These are phyloP conservation scores for Cyberlindnera mississippiensis DNA, from an alignment of 805 yeast species.

Conservation along the genomic window DNA sequence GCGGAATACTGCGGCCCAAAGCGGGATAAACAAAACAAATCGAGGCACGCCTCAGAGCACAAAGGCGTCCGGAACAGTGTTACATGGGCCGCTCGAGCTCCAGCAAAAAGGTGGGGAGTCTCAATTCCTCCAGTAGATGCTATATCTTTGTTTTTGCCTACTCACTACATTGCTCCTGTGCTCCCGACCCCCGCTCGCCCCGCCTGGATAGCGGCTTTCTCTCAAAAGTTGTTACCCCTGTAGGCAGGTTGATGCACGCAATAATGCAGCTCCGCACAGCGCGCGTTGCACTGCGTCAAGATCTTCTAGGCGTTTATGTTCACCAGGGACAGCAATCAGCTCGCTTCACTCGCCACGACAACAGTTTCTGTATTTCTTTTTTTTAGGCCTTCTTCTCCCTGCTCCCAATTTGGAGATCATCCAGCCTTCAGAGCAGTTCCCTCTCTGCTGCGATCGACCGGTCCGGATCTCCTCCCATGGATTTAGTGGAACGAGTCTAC, in stretches of 20 bases:
- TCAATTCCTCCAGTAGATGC: background rate
- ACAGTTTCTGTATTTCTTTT: too few species aligned
- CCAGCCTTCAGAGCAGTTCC: too few species aligned
- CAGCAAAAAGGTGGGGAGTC: background rate
- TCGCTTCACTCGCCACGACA: too few species aligned
- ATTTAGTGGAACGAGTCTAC: too few species aligned
- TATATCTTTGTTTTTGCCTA: background rate
- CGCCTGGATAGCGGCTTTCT: too few species aligned
- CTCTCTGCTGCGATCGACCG: too few species aligned
- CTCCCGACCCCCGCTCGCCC: too few species aligned
- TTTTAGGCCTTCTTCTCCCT: too few species aligned
- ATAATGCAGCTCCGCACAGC: background rate
- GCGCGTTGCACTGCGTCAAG: background rate
- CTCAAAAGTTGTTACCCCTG: constrained; percentile 5
- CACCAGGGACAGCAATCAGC: background rate
- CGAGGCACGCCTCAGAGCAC: background rate
- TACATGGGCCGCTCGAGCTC: too few species aligned
- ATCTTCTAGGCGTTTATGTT: background rate
- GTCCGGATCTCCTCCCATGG: too few species aligned
- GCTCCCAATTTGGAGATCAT: too few species aligned
- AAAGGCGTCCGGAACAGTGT: background rate
- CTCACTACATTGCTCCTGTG: too few species aligned
- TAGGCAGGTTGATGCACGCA: constrained; percentile 1
- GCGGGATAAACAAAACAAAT: constrained; percentile 14
- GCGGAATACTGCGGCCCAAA: constrained; percentile 6